Base-by-base conservation (phyloP, 1,284 basidiomycete genomes). In the Xanthoconium separans region DNA sequence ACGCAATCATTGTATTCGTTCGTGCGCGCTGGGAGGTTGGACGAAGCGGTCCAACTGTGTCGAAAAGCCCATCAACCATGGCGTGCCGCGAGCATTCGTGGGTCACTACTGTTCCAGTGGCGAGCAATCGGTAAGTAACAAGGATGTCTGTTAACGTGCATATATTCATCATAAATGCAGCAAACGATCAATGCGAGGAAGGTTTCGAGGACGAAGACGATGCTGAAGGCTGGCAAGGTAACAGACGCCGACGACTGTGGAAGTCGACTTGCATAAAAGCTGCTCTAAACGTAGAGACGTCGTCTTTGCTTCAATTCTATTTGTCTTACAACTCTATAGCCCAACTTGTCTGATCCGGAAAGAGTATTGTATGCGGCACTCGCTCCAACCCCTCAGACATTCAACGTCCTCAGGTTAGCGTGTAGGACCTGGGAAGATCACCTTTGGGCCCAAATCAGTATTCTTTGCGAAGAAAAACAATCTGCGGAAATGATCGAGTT, bases 351-450 rank as follows among this genome's bases (percentile, higher is more conserved):
- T 0, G 77, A 85, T 13, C 79, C 85, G 47, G 95, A 98, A 68
- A 84, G 93, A 15, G 82, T 87, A 1, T 74, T 98, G 1, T 96
- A 95, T 62, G 95, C 95, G 0, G 86, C 93, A 0, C 81, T 99
- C 8, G 87, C 88, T 0, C 95, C 95, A 4, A 83, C 85, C 0
- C 77, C 82, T 4, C 79, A 84, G 59, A 94, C 96, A 6, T 82
- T 91, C 1, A 77, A 77, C 7, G 79, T 93, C 8, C 85, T 98
- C 11, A 83, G 82, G 63, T 80, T 86, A 0, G 87, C 91, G 5
- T 95, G 93, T 65, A 75, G 86, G 34, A 89, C 87, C 27, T 99
- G 95, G 95, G 90, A 95, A 68, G 96, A 99, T 66, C 85, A 94
- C 60, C 78, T 98, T 0, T 99, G 96, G 97, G 93, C 92, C 1